Evolutionary conservation across 1,139 yeast species (phyloP), one percentile per base, ranked within the genome.

Genomic region (Geotrichum candidum): DNA sequence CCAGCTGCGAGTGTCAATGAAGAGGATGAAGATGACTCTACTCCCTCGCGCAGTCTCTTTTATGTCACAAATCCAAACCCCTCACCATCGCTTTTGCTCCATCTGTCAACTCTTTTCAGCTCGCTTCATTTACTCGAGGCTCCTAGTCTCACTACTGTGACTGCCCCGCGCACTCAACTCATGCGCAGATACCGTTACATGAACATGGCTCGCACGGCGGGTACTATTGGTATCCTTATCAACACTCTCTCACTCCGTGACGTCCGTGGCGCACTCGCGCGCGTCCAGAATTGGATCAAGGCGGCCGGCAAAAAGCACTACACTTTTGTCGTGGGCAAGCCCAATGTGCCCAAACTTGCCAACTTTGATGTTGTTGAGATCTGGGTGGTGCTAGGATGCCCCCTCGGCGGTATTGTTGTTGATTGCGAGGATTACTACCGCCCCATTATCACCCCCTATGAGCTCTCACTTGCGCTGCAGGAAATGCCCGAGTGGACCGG

Each of bases 311-410:
- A 94, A 74, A 95, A 95, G 71, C 94, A 89, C 67, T 94, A 94
- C 71, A 82, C 90, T 69, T 91, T 94, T 76, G 98, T 92, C 6
- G 98, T 94, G 7, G 99, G 99, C 18, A 95, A 95, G 72, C 98
- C 98, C n/a, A 94, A 94, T 70, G 97, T 94, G 4, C 96, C 99
- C 51, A 94, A 94, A 70, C 78, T 94, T 61, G 99, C 99, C 13
- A 94, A 94, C 73, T 94, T 95, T 72, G 98, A 92, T 66, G 86
- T 85, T 25, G 83, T 94, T 22, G 99, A 94, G 68, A 81, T 89
- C 33, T 94, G 99, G 98, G 92, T 96, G 70, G 84, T 94, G 22
- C 76, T 94, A 27, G 99, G 99, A 0, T 95, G 99, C 74, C 92
- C 96, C 18, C 91, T 91, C 68, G 94, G 96, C 62, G 98, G 99